phyloP scores from a whole-genome alignment of 1,284 basidiomycete genomes.

The Cryptococcus deneoformans region DNA sequence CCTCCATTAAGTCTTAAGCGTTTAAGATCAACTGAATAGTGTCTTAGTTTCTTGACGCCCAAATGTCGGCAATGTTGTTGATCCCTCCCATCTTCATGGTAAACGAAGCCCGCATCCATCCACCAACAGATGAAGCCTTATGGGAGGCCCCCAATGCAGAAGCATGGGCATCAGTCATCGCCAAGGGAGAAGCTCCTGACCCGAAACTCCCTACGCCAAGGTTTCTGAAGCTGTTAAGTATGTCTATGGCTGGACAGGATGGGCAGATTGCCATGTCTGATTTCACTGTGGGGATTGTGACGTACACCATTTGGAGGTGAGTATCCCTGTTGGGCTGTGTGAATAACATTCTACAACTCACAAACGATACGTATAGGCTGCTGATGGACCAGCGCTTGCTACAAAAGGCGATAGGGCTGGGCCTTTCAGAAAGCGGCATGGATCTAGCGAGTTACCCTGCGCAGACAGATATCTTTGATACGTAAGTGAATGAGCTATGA shows the following conservation, averaged over 20 bases:
- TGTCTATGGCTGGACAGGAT: conserved; percentile 17
- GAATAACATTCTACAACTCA: background rate
- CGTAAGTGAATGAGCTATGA: conserved; percentile 1
- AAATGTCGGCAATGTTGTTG: conserved; percentile 23
- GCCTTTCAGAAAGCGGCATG: conserved; percentile 15
- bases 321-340: background rate
- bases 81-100: conserved; percentile 27
- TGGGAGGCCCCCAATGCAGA: conserved; percentile 29
- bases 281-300: conserved; percentile 25
- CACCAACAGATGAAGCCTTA: conserved; percentile 23
- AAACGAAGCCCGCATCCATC: conserved; percentile 24
- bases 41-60: conserved; percentile 28
- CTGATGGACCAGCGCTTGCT: conserved; percentile 16
- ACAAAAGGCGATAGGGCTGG: conserved; percentile 12
- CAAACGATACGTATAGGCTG: conserved; percentile 4
- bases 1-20: background rate
- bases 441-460: conserved; percentile 5
- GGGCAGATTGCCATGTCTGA: conserved; percentile 16
- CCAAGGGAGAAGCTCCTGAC: conserved; percentile 7
- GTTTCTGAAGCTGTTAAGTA: conserved; percentile 22
- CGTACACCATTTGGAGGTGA: conserved; percentile 30
- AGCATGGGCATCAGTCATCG: conserved; percentile 20
- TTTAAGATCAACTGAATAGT: background rate
- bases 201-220: conserved; percentile 8
- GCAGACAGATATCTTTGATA: conserved; percentile 8